Evolutionary conservation across 1,284 basidiomycete genomes (phyloP), one percentile per base, ranked within the genome.

Genomic region (Kwoniella shivajii): DNA sequence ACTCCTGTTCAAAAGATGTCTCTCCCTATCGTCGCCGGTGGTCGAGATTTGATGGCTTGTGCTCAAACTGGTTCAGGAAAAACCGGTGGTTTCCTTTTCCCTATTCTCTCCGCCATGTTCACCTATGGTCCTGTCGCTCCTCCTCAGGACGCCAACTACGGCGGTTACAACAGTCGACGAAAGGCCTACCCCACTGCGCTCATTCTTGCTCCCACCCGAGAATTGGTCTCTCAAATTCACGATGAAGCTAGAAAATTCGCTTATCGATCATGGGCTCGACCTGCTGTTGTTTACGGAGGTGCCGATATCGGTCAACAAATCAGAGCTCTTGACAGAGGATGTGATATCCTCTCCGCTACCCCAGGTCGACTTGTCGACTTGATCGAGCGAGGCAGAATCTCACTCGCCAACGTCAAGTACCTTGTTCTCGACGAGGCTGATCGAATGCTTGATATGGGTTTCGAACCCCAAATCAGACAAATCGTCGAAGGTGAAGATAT

Each of bases 371-470:
- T 99, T 49, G 94, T 98, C 68, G 95, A 99, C 81, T 83, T 99
- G 64, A 97, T 99, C 68, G 95, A 99, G 81, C 90, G 96, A 73
- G 95, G 95, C 37, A 87, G 91, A 61, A 98, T 99, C 83, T 92
- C 89, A 74, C 85, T 99, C 58, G 86, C 90, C 70, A 98, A 98
- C 81, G 89, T 99, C 80, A 89, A 91, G 70, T 99, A 96, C 81
- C 88, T 99, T 52, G 96, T 99, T 33, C 88, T 99, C 57, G 96
- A 99, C 73, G 96, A 99, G 82, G 96, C 95, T 61, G 96, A 99
- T 82, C 90, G 95, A 74, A 99, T 99, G 95, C 85, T 99, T 71
- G 95, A 99, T 83, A 99, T 99, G 95, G 95, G 95, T 89, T 99
- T 99, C 84, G 95, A 99, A 81, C 96, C 96, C 60, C 95, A 99